Conservation (phyloP, 352 stramenopile genomes). For the Blastocystis sp. region DNA sequence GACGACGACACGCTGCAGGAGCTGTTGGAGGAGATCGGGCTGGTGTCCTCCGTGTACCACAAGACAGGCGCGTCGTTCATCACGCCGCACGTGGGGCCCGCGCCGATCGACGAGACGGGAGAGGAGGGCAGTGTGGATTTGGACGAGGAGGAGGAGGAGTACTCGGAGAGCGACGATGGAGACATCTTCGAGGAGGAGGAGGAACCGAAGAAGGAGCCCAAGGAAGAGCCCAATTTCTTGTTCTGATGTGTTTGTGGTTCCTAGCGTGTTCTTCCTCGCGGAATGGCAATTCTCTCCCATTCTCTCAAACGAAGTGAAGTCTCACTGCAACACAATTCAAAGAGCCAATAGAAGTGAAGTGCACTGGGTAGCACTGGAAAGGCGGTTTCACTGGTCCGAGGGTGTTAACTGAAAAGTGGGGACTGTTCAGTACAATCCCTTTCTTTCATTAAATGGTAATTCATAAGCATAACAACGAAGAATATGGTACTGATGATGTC, state of each 20-base stretch:
- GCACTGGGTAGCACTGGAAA: no score
- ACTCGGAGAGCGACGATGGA: background rate
- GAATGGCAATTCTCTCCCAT: background rate
- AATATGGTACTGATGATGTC: no score
- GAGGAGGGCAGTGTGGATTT: conserved; percentile 14
- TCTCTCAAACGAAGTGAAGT: no score
- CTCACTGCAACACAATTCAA: no score
- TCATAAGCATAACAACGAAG: no score
- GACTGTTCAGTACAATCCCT: no score
- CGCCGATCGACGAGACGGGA: background rate
- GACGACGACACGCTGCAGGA: conserved; percentile 88
- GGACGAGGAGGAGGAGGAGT: background rate
- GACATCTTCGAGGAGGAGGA: conserved; percentile 5
- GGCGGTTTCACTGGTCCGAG: no score
- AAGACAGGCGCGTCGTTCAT: conserved; percentile 88
- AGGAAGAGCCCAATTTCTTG: conserved; percentile 10
- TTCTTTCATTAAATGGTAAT: no score
- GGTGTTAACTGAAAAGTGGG: no score
- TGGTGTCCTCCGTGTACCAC: conserved; percentile 94
- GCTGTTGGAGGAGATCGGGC: conserved; percentile 93
- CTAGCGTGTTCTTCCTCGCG: background rate
- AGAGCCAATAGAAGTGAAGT: no score
- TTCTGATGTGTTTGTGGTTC: conserved; percentile 58
- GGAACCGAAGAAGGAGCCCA: conserved; percentile 2
- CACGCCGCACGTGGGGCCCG: background rate